These are phyloP conservation scores for Colletotrichum incanum DNA, from an alignment of 2,329 filamentous ascomycete genomes.

Conservation along the genomic window DNA sequence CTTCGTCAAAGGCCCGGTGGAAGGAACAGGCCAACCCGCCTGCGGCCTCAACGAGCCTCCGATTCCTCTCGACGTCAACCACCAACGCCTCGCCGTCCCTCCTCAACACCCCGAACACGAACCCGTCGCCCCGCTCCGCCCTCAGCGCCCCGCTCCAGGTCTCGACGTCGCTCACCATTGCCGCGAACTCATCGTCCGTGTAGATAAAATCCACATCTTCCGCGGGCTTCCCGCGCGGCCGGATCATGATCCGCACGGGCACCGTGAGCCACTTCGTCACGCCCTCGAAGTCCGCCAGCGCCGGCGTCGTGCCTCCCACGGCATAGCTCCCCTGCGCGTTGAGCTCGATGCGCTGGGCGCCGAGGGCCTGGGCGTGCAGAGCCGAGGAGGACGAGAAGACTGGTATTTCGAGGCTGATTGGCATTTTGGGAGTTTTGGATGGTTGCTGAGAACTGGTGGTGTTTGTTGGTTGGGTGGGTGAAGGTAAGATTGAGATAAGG, in stretches of 20 bases:
- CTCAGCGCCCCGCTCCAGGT: slow-evolving; percentile 57
- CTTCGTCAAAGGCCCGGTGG: slow-evolving; percentile 70
- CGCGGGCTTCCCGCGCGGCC: slow-evolving; percentile 59
- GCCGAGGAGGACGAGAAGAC: slow-evolving; percentile 65
- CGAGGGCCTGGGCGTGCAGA: slow-evolving; percentile 56
- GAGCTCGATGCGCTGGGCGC: slow-evolving; percentile 68
- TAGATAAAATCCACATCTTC: slow-evolving; percentile 65
- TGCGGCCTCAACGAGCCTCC: slow-evolving; percentile 58
- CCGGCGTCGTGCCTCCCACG: slow-evolving; percentile 67
- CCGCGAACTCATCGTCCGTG: slow-evolving; percentile 57
- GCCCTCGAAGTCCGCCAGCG: slow-evolving; percentile 55
- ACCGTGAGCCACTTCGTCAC: slow-evolving; percentile 48
- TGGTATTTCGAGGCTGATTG: slow-evolving; percentile 65
- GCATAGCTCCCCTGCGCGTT: slow-evolving; percentile 67
- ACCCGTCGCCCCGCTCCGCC: slow-evolving; percentile 64
- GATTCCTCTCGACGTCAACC: slow-evolving; percentile 60
- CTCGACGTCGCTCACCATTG: slow-evolving; percentile 56
- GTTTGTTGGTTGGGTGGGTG: neutral
- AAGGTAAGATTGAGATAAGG: slow-evolving; percentile 1
- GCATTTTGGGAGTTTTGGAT: slow-evolving; percentile 32
- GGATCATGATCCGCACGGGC: slow-evolving; percentile 70
- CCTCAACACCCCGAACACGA: slow-evolving; percentile 68
- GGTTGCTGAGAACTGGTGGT: neutral
- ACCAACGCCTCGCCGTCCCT: slow-evolving; percentile 35
- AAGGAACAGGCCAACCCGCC: slow-evolving; percentile 64